A percentile compares a stretch with the other conserved stretches of the same genome.
Evolutionary conservation across 1,139 yeast species (phyloP).

Genomic region (Candida tetrigidarum): DNA sequence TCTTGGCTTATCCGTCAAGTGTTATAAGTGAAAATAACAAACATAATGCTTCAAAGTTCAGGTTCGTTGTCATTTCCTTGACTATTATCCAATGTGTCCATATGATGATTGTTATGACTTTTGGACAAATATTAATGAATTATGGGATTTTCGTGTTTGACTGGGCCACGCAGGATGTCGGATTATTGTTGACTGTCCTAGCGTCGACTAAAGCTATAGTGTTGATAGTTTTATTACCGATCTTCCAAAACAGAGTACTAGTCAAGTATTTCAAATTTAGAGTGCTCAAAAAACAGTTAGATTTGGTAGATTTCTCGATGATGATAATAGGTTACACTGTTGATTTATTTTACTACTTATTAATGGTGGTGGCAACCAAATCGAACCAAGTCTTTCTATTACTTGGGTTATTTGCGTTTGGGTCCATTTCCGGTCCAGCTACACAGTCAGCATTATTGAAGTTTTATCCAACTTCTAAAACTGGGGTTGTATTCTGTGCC

Average conservation of each 20-base stretch:
- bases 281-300: conserved; percentile 48
- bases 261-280: conserved; percentile 33
- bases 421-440: conserved; percentile 41
- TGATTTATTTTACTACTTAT: conserved; percentile 56
- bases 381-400: conserved; percentile 23
- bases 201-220: conserved; percentile 47
- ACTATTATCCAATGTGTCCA: conserved; percentile 42
- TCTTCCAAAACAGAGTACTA: conserved; percentile 32
- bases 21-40: conserved; percentile 18
- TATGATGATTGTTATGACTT: conserved; percentile 35
- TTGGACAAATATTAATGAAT: conserved; percentile 47
- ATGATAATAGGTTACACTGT: conserved; percentile 22
- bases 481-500: conserved; percentile 46
- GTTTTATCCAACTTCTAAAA: conserved; percentile 42
- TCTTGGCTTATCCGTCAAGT: conserved; percentile 15
- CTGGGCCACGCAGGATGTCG: conserved; percentile 63
- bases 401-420: conserved; percentile 43
- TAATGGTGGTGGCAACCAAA: conserved; percentile 26
- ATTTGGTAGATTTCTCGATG: conserved; percentile 55
- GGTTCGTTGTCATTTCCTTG: conserved; percentile 45
- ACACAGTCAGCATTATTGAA: conserved; percentile 38
- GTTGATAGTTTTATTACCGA: conserved; percentile 37
- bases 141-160: conserved; percentile 60
- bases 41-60: conserved; percentile 19
- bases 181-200: conserved; percentile 56